These are phyloP conservation scores for Phytophthora pluvialis DNA, from an alignment of 352 stramenopile genomes.

Conservation along the genomic window DNA sequence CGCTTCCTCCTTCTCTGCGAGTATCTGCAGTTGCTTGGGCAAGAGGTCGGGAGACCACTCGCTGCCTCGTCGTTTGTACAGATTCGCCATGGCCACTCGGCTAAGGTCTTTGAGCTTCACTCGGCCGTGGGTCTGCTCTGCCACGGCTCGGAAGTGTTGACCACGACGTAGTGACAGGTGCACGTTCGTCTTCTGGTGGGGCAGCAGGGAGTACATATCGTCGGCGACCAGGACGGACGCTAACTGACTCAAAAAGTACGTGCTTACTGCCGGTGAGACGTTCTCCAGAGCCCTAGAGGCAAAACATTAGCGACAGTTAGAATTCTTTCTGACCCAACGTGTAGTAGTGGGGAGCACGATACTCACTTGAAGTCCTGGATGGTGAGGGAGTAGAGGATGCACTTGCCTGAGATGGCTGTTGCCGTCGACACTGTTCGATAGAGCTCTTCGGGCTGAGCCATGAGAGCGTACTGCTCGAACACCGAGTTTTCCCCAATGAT, in stretches of 20 bases:
- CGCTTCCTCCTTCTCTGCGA: conserved; percentile 47
- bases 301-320: neutral
- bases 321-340: neutral
- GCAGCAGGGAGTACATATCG: conserved; percentile 62
- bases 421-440: conserved; percentile 80
- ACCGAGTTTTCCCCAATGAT: conserved; percentile 75
- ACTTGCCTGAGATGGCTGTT: conserved; percentile 73
- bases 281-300: conserved; percentile 56
- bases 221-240: conserved; percentile 77
- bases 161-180: conserved; percentile 58
- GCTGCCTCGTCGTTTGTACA: conserved; percentile 62
- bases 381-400: conserved; percentile 81
- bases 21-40: conserved; percentile 62
- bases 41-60: conserved; percentile 79
- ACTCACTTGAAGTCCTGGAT: conserved; percentile 82
- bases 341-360: too few species aligned
- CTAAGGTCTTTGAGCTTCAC: conserved; percentile 61
- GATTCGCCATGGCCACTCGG: conserved; percentile 72
- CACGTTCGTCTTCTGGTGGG: conserved; percentile 60
- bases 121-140: conserved; percentile 59
- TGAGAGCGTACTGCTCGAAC: conserved; percentile 87
- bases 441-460: conserved; percentile 68
- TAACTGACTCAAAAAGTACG: conserved; percentile 82
- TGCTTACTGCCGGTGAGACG: conserved; percentile 78
- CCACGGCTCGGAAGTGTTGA: conserved; percentile 62